phyloP scores from a whole-genome alignment of 805 yeast species.

The Barnettozyma californica region DNA sequence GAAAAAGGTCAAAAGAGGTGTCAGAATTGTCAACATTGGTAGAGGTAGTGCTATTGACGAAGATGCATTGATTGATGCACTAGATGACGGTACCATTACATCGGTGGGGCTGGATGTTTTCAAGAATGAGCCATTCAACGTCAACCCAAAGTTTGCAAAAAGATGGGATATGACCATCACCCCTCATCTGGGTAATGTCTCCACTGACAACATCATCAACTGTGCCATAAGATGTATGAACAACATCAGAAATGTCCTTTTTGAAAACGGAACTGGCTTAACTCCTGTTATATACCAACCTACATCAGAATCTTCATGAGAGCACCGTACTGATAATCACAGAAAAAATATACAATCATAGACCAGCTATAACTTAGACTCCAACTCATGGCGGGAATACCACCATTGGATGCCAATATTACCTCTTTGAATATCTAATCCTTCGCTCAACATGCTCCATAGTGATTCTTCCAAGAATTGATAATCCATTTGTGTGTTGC shows the following conservation, averaged over 20 bases:
- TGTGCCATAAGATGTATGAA: slow-evolving; percentile 50
- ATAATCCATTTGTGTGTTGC: slow-evolving; percentile 32
- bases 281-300: slow-evolving; percentile 4
- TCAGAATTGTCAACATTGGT: slow-evolving; percentile 69
- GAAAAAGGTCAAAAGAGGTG: slow-evolving; percentile 42
- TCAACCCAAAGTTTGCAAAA: slow-evolving; percentile 43
- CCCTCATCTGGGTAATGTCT: slow-evolving; percentile 73
- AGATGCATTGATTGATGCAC: slow-evolving; percentile 54
- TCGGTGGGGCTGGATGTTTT: slow-evolving; percentile 74
- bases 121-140: slow-evolving; percentile 51
- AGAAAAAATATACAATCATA: neutral
- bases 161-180: slow-evolving; percentile 53
- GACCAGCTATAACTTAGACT: slow-evolving; percentile 11
- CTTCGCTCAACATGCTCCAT: slow-evolving; percentile 55
- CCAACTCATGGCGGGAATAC: slow-evolving; percentile 35
- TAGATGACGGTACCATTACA: slow-evolving; percentile 52
- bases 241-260: slow-evolving; percentile 33
- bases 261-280: slow-evolving; percentile 16
- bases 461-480: slow-evolving; percentile 34
- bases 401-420: slow-evolving; percentile 57
- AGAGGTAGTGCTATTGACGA: slow-evolving; percentile 68
- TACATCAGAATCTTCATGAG: neutral
- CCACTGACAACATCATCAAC: slow-evolving; percentile 47
- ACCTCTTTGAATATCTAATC: slow-evolving; percentile 51
- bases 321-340: neutral